Conservation (phyloP, 768 basidiomycete genomes). For the Glaciozyma antarctica region DNA sequence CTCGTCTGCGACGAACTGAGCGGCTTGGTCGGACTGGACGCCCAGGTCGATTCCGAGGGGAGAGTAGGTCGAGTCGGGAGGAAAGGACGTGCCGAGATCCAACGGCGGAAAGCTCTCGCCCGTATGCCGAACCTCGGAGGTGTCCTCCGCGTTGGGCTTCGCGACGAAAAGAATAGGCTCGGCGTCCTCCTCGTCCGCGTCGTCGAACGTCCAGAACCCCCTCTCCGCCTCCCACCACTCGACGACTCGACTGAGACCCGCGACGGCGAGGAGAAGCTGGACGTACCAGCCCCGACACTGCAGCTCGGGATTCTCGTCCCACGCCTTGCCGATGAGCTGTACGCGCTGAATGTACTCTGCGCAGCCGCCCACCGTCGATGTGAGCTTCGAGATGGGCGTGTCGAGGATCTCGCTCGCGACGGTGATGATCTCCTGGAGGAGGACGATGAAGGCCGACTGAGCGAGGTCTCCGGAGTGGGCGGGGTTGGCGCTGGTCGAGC, state of each 20-base stretch:
- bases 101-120: slow-evolving; percentile 44
- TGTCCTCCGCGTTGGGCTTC: slow-evolving; percentile 64
- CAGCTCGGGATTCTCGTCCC: slow-evolving; percentile 98
- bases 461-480: slow-evolving; percentile 1
- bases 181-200: slow-evolving; percentile 57
- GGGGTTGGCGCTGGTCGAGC: neutral
- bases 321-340: slow-evolving; percentile 81
- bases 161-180: slow-evolving; percentile 89
- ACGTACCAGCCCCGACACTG: slow-evolving; percentile 98
- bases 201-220: slow-evolving; percentile 97
- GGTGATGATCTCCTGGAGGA: slow-evolving; percentile 57
- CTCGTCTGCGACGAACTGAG: neutral
- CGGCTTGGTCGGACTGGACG: neutral
- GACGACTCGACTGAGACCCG: slow-evolving; percentile 87
- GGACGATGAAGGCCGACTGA: slow-evolving; percentile 28
- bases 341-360: slow-evolving; percentile 80
- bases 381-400: slow-evolving; percentile 76
- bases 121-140: slow-evolving; percentile 51
- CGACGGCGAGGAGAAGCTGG: slow-evolving; percentile 86
- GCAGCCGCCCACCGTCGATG: slow-evolving; percentile 72
- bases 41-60: slow-evolving; percentile 34
- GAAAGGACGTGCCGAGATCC: slow-evolving; percentile 3
- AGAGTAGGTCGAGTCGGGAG: slow-evolving; percentile 13
- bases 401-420: slow-evolving; percentile 90
- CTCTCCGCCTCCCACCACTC: slow-evolving; percentile 97